phyloP scores from a whole-genome alignment of 495 filamentous ascomycete species.

The Sordaria brevicollis region DNA sequence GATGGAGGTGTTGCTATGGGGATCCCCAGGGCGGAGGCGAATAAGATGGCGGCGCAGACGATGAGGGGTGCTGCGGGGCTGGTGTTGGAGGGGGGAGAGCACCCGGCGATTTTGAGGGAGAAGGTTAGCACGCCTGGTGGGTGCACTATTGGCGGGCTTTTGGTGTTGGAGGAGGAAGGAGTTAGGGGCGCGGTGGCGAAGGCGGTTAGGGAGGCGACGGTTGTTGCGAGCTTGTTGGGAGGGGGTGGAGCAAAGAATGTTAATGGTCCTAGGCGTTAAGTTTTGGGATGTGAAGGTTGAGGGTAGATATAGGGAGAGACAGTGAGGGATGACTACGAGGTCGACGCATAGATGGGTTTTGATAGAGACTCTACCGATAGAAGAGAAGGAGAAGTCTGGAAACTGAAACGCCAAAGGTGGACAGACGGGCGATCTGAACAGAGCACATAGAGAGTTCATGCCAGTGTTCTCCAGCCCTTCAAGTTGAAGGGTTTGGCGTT shows the following conservation, averaged over 20 bases:
- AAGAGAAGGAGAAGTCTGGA: not conserved
- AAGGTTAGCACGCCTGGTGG: conserved; percentile 74
- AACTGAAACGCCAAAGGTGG: not conserved
- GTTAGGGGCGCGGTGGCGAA: conserved; percentile 59
- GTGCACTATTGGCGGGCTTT: conserved; percentile 66
- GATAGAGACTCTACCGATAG: not conserved
- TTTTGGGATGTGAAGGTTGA: conserved; percentile 9
- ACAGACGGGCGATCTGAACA: not conserved
- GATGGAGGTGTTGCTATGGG: conserved; percentile 79
- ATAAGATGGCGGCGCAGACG: conserved; percentile 72
- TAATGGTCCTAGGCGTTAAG: conserved; percentile 21
- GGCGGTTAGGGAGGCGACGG: conserved; percentile 68
- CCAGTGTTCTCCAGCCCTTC: not conserved
- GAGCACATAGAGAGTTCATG: not conserved
- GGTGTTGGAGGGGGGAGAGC: conserved; percentile 59
- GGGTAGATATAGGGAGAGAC: not conserved
- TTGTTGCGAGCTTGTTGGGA: conserved; percentile 56
- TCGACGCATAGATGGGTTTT: not conserved
- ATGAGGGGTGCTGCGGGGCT: conserved; percentile 62
- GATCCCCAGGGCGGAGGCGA: conserved; percentile 63
- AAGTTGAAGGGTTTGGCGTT: not conserved
- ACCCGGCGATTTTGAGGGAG: conserved; percentile 65
- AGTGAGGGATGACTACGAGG: not conserved
- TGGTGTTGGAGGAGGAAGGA: conserved; percentile 66
- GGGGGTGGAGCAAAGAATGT: conserved; percentile 45